Conservation (phyloP, 345 rosid species). For the Capsella bursapastoris region DNA sequence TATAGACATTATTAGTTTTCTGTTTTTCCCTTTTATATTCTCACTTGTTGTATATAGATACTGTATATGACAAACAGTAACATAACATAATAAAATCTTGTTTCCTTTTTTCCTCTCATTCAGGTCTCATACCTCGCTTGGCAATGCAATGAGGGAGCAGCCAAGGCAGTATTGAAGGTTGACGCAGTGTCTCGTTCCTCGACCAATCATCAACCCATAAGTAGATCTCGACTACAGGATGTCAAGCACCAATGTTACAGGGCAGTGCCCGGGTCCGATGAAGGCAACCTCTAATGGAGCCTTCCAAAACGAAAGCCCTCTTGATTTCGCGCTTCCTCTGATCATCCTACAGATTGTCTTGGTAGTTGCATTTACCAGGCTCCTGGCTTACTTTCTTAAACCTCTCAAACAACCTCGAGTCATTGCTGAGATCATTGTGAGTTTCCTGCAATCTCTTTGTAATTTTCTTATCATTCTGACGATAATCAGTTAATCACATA, state of each 20-base stretch:
- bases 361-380: slow-evolving; percentile 65
- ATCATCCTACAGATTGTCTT: slow-evolving; percentile 70
- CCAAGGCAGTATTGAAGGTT: slow-evolving; percentile 30
- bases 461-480: background rate
- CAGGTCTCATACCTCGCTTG: slow-evolving; percentile 23
- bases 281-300: slow-evolving; percentile 78
- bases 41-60: slow-evolving; percentile 26
- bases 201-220: slow-evolving; percentile 6
- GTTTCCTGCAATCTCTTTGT: slow-evolving; percentile 26
- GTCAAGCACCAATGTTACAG: slow-evolving; percentile 37
- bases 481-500: slow-evolving; percentile 3
- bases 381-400: slow-evolving; percentile 56
- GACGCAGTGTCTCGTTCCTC: slow-evolving; percentile 21
- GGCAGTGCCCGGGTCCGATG: slow-evolving; percentile 56
- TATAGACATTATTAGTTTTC: slow-evolving; percentile 34
- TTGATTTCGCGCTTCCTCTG: slow-evolving; percentile 77
- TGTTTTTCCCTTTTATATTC: slow-evolving; percentile 25
- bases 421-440: slow-evolving; percentile 81
- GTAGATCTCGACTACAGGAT: slow-evolving; percentile 18
- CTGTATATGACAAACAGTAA: slow-evolving; percentile 17
- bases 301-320: slow-evolving; percentile 74
- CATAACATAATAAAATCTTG: slow-evolving; percentile 9
- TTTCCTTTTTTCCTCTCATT: slow-evolving; percentile 10
- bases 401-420: slow-evolving; percentile 82
- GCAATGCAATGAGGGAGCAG: slow-evolving; percentile 34